These are phyloP conservation scores for Wickerhamomyces xylosicus DNA, from an alignment of 805 yeast species.

Conservation along the genomic window DNA sequence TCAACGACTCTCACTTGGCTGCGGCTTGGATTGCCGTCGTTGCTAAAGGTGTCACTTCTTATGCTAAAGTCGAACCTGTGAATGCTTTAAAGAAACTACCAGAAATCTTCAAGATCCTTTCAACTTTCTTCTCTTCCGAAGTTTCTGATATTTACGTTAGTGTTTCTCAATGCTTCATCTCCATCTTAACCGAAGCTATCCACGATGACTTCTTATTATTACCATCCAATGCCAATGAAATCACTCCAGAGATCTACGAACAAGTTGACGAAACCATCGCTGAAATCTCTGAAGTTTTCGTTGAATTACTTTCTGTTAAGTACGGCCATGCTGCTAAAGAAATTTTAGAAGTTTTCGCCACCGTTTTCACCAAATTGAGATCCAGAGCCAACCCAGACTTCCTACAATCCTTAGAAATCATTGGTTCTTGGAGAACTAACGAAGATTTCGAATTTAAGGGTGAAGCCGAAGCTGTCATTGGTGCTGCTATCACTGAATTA, in stretches of 20 bases:
- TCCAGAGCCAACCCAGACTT: constrained; percentile 63
- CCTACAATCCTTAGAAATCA: constrained; percentile 50
- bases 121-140: constrained; percentile 61
- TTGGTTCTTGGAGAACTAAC: constrained; percentile 81
- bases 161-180: constrained; percentile 81
- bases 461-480: constrained; percentile 73
- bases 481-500: constrained; percentile 65
- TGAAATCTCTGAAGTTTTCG: constrained; percentile 41
- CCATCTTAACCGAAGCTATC: constrained; percentile 59
- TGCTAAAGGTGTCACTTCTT: constrained; percentile 65
- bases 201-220: constrained; percentile 47
- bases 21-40: constrained; percentile 95
- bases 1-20: constrained; percentile 74
- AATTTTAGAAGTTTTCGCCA: constrained; percentile 56
- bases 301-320: constrained; percentile 58
- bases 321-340: constrained; percentile 71
- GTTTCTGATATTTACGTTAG: constrained; percentile 54
- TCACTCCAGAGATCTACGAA: constrained; percentile 43
- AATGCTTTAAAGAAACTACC: constrained; percentile 49
- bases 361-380: constrained; percentile 53
- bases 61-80: constrained; percentile 38
- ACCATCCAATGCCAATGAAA: constrained; percentile 26
- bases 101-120: constrained; percentile 41
- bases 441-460: constrained; percentile 57
- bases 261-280: constrained; percentile 42